Conservation (phyloP, 176 grass and related monocot species). For the Rhynchospora tenuis region DNA sequence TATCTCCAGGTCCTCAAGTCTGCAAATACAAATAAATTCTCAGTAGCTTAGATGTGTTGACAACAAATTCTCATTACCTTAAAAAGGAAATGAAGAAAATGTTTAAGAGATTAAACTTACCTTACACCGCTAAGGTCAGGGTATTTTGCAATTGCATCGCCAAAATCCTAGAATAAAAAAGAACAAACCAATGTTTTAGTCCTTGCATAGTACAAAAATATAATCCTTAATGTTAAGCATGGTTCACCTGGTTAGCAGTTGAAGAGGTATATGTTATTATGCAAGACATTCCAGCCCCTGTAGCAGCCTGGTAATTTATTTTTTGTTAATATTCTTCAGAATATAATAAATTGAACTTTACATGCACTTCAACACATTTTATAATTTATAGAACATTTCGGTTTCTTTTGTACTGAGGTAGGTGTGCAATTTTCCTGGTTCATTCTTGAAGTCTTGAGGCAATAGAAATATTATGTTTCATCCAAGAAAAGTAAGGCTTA, state of each 20-base stretch:
- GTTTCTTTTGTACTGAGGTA: neutral
- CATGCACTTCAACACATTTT: neutral
- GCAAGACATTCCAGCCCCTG: conserved; percentile 89
- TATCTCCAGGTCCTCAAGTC: conserved; percentile 74
- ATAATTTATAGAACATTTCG: neutral
- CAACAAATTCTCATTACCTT: conserved; percentile 3
- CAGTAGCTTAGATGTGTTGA: no score
- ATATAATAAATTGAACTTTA: neutral
- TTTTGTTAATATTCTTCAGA: conserved; percentile 1
- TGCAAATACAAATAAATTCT: conserved; percentile 20
- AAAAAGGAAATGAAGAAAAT: neutral
- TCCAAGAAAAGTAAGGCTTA: neutral
- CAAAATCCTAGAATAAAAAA: conserved; percentile 64
- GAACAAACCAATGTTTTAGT: conserved; percentile 1
- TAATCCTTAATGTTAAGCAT: conserved; percentile 14
- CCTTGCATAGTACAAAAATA: neutral
- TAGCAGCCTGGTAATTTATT: conserved; percentile 55
- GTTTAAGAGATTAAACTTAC: conserved; percentile 27
- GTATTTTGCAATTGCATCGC: conserved; percentile 83
- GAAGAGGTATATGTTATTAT: conserved; percentile 91
- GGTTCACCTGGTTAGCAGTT: conserved; percentile 74
- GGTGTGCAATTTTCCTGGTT: neutral
- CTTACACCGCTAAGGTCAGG: conserved; percentile 73
- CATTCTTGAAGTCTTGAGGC: neutral
- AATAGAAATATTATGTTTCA: neutral